These are phyloP conservation scores for Scedosporium aurantiacum DNA, from an alignment of 2,329 filamentous ascomycete genomes.

Conservation along the genomic window DNA sequence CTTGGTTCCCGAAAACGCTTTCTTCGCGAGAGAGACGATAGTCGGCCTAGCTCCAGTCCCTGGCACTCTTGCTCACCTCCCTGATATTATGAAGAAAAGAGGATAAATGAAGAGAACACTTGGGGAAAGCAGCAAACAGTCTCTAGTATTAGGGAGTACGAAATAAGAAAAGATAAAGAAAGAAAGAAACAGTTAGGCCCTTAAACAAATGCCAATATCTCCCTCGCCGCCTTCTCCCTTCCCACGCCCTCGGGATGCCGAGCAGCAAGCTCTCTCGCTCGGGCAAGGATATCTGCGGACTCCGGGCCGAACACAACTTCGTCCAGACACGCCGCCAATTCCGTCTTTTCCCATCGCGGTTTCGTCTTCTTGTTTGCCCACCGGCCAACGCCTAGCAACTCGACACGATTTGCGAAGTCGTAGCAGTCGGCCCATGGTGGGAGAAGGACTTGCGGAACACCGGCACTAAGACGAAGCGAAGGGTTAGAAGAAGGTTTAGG, in stretches of 20 bases:
- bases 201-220: neutral
- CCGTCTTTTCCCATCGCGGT: constrained; percentile 13
- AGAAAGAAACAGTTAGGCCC: no score
- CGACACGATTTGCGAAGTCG: constrained; percentile 32
- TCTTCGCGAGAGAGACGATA: no score
- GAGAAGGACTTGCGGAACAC: constrained; percentile 32
- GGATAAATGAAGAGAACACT: no score
- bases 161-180: no score
- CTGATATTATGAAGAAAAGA: no score
- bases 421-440: constrained; percentile 35
- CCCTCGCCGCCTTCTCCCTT: neutral
- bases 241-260: neutral
- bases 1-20: no score
- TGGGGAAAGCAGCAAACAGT: no score
- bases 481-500: no score
- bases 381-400: constrained; percentile 30
- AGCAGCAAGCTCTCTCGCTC: neutral
- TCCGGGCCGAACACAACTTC: neutral
- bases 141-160: no score
- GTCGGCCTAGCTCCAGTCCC: no score
- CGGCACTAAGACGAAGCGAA: constrained; percentile 19
- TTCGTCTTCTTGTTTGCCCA: constrained; percentile 14
- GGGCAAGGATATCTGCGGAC: neutral
- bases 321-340: neutral
- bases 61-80: no score